Percentiles rank a stretch among this genome's conserved stretches.
These are phyloP conservation scores for Lentinula lateritia DNA, from an alignment of 768 basidiomycete genomes.

Conservation along the genomic window DNA sequence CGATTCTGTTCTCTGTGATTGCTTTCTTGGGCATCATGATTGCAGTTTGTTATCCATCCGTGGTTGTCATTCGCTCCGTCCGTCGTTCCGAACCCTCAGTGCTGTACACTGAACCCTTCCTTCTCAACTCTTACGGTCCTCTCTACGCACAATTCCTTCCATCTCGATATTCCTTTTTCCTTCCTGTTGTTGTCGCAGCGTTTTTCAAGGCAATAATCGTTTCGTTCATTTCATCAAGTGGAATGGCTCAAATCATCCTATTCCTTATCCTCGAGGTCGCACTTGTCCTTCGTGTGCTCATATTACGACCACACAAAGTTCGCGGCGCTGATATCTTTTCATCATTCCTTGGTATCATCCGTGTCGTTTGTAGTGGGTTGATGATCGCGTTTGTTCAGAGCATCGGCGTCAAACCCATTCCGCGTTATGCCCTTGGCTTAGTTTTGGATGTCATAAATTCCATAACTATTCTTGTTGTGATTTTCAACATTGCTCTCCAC, in stretches of 20 bases:
- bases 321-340: conserved; percentile 68
- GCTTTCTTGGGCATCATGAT: conserved; percentile 47
- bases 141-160: conserved; percentile 64
- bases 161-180: conserved; percentile 64
- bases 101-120: conserved; percentile 27
- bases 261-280: conserved; percentile 62
- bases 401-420: conserved; percentile 64
- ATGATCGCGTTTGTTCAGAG: conserved; percentile 73
- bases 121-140: conserved; percentile 44
- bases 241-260: conserved; percentile 63
- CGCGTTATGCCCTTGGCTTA: conserved; percentile 76
- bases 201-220: conserved; percentile 71
- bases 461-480: conserved; percentile 61
- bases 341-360: conserved; percentile 58
- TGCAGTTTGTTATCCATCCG: conserved; percentile 42
- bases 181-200: conserved; percentile 48
- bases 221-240: conserved; percentile 54
- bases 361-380: conserved; percentile 65
- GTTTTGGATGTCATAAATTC: conserved; percentile 69
- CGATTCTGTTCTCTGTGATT: conserved; percentile 74
- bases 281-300: conserved; percentile 46
- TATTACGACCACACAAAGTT: conserved; percentile 60
- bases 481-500: conserved; percentile 61
- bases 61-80: conserved; percentile 44
- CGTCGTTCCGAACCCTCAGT: conserved; percentile 31